Base-by-base conservation (phyloP, 768 basidiomycete genomes). In the Pholiota molesta region DNA sequence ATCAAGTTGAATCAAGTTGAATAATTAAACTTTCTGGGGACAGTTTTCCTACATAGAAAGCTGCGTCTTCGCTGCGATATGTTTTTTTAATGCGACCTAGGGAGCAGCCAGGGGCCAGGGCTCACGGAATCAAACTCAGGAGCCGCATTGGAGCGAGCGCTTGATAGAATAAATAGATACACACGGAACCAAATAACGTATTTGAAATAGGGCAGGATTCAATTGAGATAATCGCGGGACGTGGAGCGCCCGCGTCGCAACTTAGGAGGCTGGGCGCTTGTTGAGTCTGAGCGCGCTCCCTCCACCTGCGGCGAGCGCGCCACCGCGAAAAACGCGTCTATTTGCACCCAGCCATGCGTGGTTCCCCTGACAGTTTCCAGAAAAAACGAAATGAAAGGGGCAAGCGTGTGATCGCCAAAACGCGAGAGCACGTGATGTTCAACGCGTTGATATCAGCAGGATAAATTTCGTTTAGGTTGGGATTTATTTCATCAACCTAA, bases 381-480 rank as follows among this genome's bases (percentile, higher is more conserved):
- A 49, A 49, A 49, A 49, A 49, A 13, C 21, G 19, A 49, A 49
- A 49, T 49, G 47, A 49, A 49, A 49, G 47, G 47, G 47, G 47
- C 19, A 49, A 49, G 13, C 47, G 47, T 49, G 47, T 49, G 47
- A 49, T 61, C 14, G 54, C 49, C 31, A 19, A 45, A 45, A 68
- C 66, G 63, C 66, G 66, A 39, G 21, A 47, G 9, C 67, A 68
- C 67, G 66, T 70, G 69, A 68, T 53, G 10, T 39, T 62, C 44
- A 66, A 62, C 69, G 67, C 68, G 68, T 62, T 66, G 44, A 39
- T 55, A 57, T 62, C 59, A 58, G 58, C 55, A 61, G 63, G 57
- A 58, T 65, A 63, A 67, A 66, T 65, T 65, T 69, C 60, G 62
- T 65, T 69, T 66, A 61, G 61, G 45, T 72, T 71, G 69, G 71